Percentiles rank a stretch among this genome's conserved stretches.
phyloP scores from a whole-genome alignment of 495 filamentous ascomycete species.

The Bathelium albidoporum region DNA sequence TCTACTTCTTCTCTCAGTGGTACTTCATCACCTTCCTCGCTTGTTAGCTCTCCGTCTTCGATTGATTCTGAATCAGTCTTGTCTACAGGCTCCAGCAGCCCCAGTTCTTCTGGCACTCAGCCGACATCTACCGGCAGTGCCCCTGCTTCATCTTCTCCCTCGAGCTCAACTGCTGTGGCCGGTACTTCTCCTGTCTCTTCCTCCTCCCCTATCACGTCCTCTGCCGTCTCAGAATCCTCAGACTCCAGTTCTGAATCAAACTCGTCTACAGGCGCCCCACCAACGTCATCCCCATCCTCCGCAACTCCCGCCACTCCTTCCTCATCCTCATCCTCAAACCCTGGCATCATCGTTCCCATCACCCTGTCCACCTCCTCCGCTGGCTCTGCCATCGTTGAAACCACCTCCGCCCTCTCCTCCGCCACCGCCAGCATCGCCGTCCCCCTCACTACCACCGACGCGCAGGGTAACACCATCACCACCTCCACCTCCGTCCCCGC shows the following conservation, averaged over 20 bases:
- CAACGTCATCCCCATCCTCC: slow-evolving; percentile 36
- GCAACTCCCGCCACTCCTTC: not conserved
- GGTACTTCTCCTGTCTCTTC: slow-evolving; percentile 5
- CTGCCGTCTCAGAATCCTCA: not conserved
- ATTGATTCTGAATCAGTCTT: not conserved
- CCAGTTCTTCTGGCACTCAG: slow-evolving; percentile 1
- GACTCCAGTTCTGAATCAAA: not conserved
- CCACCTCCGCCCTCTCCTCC: slow-evolving; percentile 16
- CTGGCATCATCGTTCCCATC: slow-evolving; percentile 15
- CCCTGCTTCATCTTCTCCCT: slow-evolving; percentile 7
- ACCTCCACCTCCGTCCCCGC: slow-evolving; percentile 24
- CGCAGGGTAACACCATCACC: slow-evolving; percentile 20
- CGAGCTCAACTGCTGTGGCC: slow-evolving; percentile 9
- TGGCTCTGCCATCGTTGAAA: slow-evolving; percentile 11
- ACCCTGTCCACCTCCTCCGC: slow-evolving; percentile 13
- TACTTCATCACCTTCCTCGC: not conserved
- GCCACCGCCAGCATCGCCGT: slow-evolving; percentile 20
- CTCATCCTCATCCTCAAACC: slow-evolving; percentile 16
- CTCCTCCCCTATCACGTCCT: not conserved
- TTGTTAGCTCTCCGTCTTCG: not conserved
- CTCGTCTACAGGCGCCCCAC: slow-evolving; percentile 21
- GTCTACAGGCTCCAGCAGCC: slow-evolving; percentile 1
- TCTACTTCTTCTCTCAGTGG: not conserved
- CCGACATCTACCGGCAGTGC: not conserved
- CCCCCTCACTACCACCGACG: slow-evolving; percentile 28